These are phyloP conservation scores for Zymoseptoria pseudotritici DNA, from an alignment of 2,329 filamentous ascomycete genomes.

Conservation along the genomic window DNA sequence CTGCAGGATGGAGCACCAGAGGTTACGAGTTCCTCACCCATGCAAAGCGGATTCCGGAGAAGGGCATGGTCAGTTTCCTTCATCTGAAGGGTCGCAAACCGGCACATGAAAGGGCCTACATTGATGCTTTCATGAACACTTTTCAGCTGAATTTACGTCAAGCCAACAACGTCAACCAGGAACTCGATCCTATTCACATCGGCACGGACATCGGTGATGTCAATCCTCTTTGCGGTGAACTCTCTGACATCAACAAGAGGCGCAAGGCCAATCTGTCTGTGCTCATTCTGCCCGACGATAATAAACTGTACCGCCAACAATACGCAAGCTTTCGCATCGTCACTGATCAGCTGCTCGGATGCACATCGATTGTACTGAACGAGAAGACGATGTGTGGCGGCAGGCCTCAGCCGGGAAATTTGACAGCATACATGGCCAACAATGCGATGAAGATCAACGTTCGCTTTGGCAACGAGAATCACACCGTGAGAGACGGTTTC, in stretches of 20 bases:
- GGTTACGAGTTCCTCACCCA: no score
- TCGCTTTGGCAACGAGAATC: neutral
- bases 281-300: neutral
- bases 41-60: no score
- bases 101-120: neutral
- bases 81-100: no score
- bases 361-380: neutral
- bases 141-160: neutral
- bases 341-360: neutral
- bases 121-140: neutral
- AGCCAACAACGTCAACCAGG: neutral
- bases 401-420: neutral
- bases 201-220: no score
- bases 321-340: neutral
- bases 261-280: neutral
- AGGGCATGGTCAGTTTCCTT: no score
- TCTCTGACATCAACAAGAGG: neutral
- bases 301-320: neutral
- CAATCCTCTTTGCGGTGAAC: no score
- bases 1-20: no score
- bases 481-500: neutral
- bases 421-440: neutral
- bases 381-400: no score
- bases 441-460: neutral
- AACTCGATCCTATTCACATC: no score